Evolutionary conservation across 768 basidiomycete genomes (phyloP).

Genomic region (Cystobasidium tubakii): DNA sequence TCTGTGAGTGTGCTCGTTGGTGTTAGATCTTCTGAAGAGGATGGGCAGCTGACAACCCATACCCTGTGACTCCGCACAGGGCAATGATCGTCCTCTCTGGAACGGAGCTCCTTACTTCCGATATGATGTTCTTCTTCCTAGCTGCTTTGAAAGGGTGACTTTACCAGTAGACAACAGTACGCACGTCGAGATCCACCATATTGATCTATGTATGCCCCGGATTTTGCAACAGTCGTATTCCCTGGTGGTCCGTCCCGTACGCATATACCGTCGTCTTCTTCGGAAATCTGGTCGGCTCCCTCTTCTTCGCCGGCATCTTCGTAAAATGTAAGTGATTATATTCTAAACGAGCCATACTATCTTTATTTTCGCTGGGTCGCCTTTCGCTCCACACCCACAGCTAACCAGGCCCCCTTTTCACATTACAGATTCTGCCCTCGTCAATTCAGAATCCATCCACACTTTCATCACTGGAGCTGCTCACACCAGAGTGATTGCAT

Average conservation of each 20-base stretch:
- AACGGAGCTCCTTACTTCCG: constrained; percentile 9
- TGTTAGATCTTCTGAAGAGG: no score
- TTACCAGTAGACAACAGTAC: no score
- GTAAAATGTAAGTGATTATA: neutral
- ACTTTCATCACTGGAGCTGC: constrained; percentile 1
- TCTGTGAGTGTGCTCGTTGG: neutral
- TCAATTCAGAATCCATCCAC: constrained; percentile 4
- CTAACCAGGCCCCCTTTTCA: no score
- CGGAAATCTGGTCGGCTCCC: constrained; percentile 12
- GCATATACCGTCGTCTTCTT: constrained; percentile 8
- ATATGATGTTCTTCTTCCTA: constrained; percentile 18
- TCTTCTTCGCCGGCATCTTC: constrained; percentile 9
- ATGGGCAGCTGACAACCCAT: no score
- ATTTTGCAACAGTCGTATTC: neutral
- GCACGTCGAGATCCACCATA: no score
- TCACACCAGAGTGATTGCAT: constrained; percentile 5
- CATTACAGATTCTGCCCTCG: constrained; percentile 1
- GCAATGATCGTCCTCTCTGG: constrained; percentile 9
- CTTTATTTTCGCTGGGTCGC: no score
- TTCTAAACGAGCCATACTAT: no score
- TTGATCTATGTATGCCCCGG: no score
- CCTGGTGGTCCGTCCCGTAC: constrained; percentile 6
- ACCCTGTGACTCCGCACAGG: no score
- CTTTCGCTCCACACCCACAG: no score
- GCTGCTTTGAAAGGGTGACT: constrained; percentile 6